phyloP scores from a whole-genome alignment of 2,329 filamentous ascomycete genomes.

The Uncinocarpus reesii region DNA sequence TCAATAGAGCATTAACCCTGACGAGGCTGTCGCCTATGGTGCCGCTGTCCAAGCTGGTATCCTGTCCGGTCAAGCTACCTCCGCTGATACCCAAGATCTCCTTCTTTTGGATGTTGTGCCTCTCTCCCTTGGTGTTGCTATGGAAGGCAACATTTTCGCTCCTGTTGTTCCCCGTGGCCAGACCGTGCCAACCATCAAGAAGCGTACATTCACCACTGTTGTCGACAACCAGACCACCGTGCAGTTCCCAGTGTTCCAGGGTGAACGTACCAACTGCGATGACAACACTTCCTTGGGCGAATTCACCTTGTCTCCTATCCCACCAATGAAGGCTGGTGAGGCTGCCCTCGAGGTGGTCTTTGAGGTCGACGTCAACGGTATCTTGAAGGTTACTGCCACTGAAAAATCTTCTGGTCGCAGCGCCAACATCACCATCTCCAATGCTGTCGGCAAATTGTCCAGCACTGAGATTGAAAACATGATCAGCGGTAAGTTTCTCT shows the following conservation, averaged over 20 bases:
- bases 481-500: conserved; percentile 58
- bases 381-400: conserved; percentile 96
- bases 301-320: conserved; percentile 87
- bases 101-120: conserved; percentile 93
- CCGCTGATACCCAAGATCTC: conserved; percentile 85
- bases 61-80: conserved; percentile 93
- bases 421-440: conserved; percentile 99
- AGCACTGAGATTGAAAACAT: conserved; percentile 92
- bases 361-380: conserved; percentile 99
- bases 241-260: conserved; percentile 88
- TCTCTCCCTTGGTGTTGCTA: conserved; percentile 94
- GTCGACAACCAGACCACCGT: conserved; percentile 62
- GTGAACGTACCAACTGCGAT: conserved; percentile 95
- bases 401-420: conserved; percentile 97
- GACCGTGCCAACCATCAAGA: conserved; percentile 72
- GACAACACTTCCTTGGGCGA: conserved; percentile 97
- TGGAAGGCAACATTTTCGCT: conserved; percentile 99
- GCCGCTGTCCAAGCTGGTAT: conserved; percentile 98
- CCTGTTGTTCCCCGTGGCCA: conserved; percentile 74
- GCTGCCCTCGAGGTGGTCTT: conserved; percentile 96
- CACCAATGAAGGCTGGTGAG: conserved; percentile 81
- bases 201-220: conserved; percentile 74
- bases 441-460: conserved; percentile 98
- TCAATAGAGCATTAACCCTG: conserved; percentile 79
- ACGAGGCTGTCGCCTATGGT: conserved; percentile 98